Base-by-base conservation (phyloP, 768 basidiomycete genomes). In the Pleurotus salmoneostramineus region DNA sequence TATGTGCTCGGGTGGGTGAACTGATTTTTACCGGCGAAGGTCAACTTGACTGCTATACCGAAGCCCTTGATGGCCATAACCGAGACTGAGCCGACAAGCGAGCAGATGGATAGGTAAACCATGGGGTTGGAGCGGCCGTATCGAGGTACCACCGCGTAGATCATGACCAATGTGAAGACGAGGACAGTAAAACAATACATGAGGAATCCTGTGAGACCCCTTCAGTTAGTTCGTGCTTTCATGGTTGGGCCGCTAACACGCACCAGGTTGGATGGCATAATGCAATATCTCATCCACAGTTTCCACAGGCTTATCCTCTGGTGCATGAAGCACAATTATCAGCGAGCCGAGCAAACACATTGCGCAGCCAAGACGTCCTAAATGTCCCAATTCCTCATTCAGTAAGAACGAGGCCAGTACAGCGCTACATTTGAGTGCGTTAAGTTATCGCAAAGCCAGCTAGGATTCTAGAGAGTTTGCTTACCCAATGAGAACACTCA, bases 61-160 rank as follows among this genome's bases (percentile, higher is more conserved):
- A 99, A 94, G 49, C 95, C 96, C 76, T 99, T 99, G 79, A 98
- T 91, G 43, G 94, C 90, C 97, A 99, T 98, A 73, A 98, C 86
- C n/a, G 93, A 94, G 45, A 99, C 85, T 33, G 93, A 95, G 8
- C 97, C 97, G 45, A 94, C 94, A 58, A 98, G 71, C 8, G 95
- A 98, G 72, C 97, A 98, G 66, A 99, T 96, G 31, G 95, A 95
- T 61, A 98, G 83, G 74, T 97, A 98, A 33, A 97, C 89, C 60
- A 94, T 64, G 2, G 97, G 97, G 61, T 89, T 95, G 57, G 85
- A 82, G 46, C 88, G 89, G 34, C 97, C 97, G 65, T 97, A 83
- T 61, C 77, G 85, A 6, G 97, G 97, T 1, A 83, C 89, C 60
- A 97, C 80, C 27, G 73, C 73, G 77, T 91, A 94, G 58, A 98